Evolutionary conservation across 2,329 filamentous ascomycete species (phyloP).

Genomic region (Calycina herbarum): DNA sequence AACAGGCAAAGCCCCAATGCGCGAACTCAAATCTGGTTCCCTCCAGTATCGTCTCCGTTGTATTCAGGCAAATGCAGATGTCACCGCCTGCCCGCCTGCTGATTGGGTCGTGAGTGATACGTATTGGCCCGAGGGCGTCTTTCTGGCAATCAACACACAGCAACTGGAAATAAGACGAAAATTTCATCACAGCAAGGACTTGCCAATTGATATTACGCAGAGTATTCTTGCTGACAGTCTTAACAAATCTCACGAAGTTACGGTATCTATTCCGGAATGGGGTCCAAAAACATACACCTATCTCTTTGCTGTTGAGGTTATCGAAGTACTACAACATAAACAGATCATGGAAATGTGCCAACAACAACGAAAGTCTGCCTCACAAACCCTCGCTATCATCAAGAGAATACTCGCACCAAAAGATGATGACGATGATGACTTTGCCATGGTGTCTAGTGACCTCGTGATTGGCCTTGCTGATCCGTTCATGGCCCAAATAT

Average conservation of each 20-base stretch:
- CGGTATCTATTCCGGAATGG: constrained; percentile 27
- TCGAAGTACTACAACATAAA: constrained; percentile 56
- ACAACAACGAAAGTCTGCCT: constrained; percentile 43
- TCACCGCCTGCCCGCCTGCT: constrained; percentile 38
- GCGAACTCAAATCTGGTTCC: constrained; percentile 49
- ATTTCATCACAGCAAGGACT: constrained; percentile 70
- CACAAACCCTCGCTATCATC: constrained; percentile 58
- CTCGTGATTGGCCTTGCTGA: constrained; percentile 65
- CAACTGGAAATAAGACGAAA: constrained; percentile 63
- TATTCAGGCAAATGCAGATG: constrained; percentile 42
- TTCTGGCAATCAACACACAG: constrained; percentile 64
- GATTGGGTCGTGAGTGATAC: constrained; percentile 66
- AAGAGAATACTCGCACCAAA: constrained; percentile 47
- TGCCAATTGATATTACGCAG: constrained; percentile 72
- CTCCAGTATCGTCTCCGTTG: constrained; percentile 70
- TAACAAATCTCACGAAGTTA: constrained; percentile 22
- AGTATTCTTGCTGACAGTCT: constrained; percentile 36
- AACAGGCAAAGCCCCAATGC: constrained; percentile 33
- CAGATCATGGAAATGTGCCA: constrained; percentile 45
- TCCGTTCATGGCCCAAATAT: constrained; percentile 65
- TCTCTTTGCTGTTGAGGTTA: constrained; percentile 67
- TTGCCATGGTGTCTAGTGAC: constrained; percentile 57
- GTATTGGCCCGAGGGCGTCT: constrained; percentile 70
- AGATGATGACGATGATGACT: constrained; percentile 58
- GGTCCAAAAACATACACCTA: constrained; percentile 45